Evolutionary conservation across 2,329 filamentous ascomycete species (phyloP).

Genomic region (Tricladium varicosporioides): DNA sequence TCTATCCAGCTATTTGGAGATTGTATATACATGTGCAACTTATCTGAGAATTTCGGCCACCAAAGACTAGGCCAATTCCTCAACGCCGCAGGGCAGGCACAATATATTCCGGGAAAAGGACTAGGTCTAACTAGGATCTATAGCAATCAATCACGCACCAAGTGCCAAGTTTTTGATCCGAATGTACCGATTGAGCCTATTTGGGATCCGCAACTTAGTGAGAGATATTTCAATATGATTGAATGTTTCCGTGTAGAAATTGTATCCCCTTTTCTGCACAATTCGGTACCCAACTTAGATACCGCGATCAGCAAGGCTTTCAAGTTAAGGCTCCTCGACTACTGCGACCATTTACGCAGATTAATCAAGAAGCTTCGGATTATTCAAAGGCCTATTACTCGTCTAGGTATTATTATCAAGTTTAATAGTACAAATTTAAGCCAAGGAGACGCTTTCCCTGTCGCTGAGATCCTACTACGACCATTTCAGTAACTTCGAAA

Average conservation of each 20-base stretch:
- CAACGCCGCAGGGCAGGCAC: no score
- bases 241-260: constrained; percentile 13
- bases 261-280: neutral
- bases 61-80: no score
- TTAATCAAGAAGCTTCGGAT: constrained; percentile 13
- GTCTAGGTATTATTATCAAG: constrained; percentile 2
- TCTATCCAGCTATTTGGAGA: constrained; percentile 13
- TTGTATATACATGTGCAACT: constrained; percentile 18
- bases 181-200: neutral
- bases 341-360: constrained; percentile 19
- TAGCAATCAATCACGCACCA: constrained; percentile 76
- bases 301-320: neutral
- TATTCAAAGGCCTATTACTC: neutral
- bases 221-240: constrained; percentile 15
- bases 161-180: constrained; percentile 11
- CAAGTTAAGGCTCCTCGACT: constrained; percentile 14
- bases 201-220: constrained; percentile 8
- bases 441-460: neutral
- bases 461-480: no score
- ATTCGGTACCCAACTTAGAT: neutral
- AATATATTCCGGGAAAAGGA: no score
- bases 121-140: constrained; percentile 44
- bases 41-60: neutral
- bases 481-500: no score
- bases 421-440: neutral